These are phyloP conservation scores for Haemoproteus tartakovskyi DNA, from an alignment of 169 alveolate species.

Conservation along the genomic window DNA sequence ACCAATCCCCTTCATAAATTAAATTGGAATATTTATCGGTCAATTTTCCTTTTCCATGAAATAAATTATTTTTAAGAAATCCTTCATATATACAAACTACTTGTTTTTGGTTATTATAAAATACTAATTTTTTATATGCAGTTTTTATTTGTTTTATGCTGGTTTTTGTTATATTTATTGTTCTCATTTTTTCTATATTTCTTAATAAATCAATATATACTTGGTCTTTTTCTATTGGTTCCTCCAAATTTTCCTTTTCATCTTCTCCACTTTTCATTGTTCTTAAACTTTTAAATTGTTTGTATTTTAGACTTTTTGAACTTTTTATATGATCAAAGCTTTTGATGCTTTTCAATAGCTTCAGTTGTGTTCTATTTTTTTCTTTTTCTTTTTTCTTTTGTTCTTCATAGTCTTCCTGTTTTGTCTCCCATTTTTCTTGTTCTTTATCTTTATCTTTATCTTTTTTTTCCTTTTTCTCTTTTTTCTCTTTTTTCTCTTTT, in stretches of 20 bases:
- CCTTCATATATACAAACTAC: slow-evolving; percentile 56
- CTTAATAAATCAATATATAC: slow-evolving; percentile 9
- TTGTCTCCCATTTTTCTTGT: too few species aligned
- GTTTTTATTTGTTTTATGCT: slow-evolving; percentile 9
- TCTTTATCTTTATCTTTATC: too few species aligned
- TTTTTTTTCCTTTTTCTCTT: too few species aligned
- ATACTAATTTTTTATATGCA: slow-evolving; percentile 39
- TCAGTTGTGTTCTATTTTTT: too few species aligned
- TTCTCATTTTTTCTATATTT: slow-evolving; percentile 37
- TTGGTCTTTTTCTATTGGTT: slow-evolving; percentile 2
- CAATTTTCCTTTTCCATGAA: slow-evolving; percentile 57
- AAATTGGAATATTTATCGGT: slow-evolving; percentile 56
- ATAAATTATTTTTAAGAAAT: slow-evolving; percentile 38
- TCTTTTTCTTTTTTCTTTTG: too few species aligned
- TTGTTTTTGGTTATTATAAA: slow-evolving; percentile 41
- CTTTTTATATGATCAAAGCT: too few species aligned
- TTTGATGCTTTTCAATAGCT: too few species aligned
- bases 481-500: slow-evolving; percentile 4
- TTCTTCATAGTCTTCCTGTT: too few species aligned
- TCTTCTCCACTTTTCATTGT: too few species aligned
- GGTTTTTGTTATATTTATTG: slow-evolving; percentile 1
- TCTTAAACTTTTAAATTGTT: too few species aligned
- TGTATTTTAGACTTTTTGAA: too few species aligned
- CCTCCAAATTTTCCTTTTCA: neutral
- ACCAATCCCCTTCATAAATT: slow-evolving; percentile 63